phyloP scores from a whole-genome alignment of 805 yeast species.

The Starmerella bombicola region DNA sequence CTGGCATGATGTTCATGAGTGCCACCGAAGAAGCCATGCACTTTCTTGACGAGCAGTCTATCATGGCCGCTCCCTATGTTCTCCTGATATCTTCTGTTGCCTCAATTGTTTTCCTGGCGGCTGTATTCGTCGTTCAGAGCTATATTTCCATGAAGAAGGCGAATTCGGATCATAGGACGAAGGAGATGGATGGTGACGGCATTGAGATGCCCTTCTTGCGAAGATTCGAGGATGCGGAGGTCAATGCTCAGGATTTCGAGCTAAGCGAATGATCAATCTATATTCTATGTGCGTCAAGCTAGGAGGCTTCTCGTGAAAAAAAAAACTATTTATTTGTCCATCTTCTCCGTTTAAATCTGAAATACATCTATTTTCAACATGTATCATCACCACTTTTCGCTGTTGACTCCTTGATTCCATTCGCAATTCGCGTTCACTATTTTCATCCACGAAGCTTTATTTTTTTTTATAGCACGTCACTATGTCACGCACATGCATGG shows the following conservation, averaged over 20 bases:
- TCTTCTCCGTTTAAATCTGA: no score
- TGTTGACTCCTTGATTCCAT: no score
- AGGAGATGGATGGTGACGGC: constrained; percentile 20
- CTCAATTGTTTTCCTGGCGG: constrained; percentile 56
- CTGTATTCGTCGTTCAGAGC: constrained; percentile 44
- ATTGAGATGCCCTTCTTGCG: constrained; percentile 25
- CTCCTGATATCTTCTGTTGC: constrained; percentile 62
- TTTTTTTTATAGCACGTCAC: no score
- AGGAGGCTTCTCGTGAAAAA: no score
- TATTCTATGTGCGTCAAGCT: no score
- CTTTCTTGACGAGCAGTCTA: constrained; percentile 57
- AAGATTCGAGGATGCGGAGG: constrained; percentile 3
- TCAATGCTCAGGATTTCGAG: constrained; percentile 22
- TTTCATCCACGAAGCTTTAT: no score
- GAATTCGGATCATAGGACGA: constrained; percentile 7
- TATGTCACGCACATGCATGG: no score
- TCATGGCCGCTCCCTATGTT: constrained; percentile 77
- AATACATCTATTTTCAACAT: no score
- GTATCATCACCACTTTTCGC: no score
- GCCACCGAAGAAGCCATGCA: constrained; percentile 82
- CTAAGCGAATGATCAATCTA: constrained; percentile 21
- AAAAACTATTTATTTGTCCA: no score
- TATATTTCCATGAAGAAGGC: constrained; percentile 36
- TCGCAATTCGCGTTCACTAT: no score
- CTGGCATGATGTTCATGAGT: constrained; percentile 79